Evolutionary conservation across 2,329 filamentous ascomycete genomes (phyloP).

Genomic region (Cercospora berteroae): DNA sequence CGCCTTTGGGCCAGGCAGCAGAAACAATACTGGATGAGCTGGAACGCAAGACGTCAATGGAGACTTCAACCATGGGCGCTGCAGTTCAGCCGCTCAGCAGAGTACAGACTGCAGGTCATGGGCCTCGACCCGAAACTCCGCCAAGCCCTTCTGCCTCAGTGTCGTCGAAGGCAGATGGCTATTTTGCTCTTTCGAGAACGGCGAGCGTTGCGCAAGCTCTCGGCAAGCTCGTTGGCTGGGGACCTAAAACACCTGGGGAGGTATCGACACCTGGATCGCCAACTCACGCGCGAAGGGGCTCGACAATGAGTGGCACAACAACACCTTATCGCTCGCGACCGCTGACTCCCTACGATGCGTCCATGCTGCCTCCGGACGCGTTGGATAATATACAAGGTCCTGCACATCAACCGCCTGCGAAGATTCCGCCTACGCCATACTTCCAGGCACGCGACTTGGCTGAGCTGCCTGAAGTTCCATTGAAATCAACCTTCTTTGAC

Average conservation of each 20-base stretch:
- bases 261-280: conserved; percentile 30
- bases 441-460: conserved; percentile 64
- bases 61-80: conserved; percentile 20
- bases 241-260: conserved; percentile 29
- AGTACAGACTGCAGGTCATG: conserved; percentile 41
- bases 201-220: conserved; percentile 64
- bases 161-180: conserved; percentile 55
- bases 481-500: conserved; percentile 81
- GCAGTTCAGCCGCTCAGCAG: conserved; percentile 28
- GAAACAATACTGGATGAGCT: conserved; percentile 71
- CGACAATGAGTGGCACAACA: conserved; percentile 20
- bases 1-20: conserved; percentile 68
- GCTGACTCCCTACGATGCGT: conserved; percentile 35
- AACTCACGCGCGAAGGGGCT: conserved; percentile 28
- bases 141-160: conserved; percentile 47
- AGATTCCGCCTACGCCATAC: conserved; percentile 74
- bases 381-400: conserved; percentile 55
- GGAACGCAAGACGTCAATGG: conserved; percentile 31
- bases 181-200: conserved; percentile 61
- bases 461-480: conserved; percentile 64
- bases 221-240: conserved; percentile 56
- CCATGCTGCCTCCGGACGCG: conserved; percentile 65
- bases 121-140: conserved; percentile 49
- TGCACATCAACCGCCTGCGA: conserved; percentile 67
- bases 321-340: conserved; percentile 45